These are phyloP conservation scores for Aspergillus fischeri DNA, from an alignment of 2,329 filamentous ascomycete species.

Conservation along the genomic window DNA sequence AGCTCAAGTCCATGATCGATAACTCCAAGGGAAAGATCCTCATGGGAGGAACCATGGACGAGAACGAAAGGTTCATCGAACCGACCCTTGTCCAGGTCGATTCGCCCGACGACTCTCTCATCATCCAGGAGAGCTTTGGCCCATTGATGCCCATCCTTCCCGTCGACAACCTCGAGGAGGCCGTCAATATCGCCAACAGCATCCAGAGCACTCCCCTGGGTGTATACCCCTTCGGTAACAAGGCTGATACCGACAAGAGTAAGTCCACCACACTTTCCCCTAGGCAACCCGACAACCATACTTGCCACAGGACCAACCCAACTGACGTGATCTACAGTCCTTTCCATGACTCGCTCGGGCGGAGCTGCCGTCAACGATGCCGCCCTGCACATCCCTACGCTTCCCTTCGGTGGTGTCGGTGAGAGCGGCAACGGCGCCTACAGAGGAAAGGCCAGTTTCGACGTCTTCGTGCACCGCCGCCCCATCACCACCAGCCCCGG, in stretches of 20 bases:
- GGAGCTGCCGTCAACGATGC: conserved; percentile 57
- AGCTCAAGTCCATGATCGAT: conserved; percentile 90
- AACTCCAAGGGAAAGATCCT: conserved; percentile 77
- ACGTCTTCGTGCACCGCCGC: conserved; percentile 59
- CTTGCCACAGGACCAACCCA: background rate
- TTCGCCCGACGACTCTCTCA: conserved; percentile 68
- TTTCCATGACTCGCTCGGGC: conserved; percentile 61
- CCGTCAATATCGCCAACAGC: conserved; percentile 74
- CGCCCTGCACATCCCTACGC: conserved; percentile 67
- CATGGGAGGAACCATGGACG: conserved; percentile 78
- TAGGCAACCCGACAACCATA: background rate
- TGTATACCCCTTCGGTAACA: conserved; percentile 79
- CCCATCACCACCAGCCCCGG: conserved; percentile 55
- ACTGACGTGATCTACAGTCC: conserved; percentile 42
- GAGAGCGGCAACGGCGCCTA: conserved; percentile 73
- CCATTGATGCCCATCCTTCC: conserved; percentile 83
- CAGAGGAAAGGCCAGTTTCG: conserved; percentile 67
- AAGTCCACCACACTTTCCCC: conserved; percentile 23
- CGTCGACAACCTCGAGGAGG: conserved; percentile 75
- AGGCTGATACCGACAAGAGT: conserved; percentile 72
- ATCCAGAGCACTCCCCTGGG: conserved; percentile 80
- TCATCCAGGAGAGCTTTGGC: conserved; percentile 84
- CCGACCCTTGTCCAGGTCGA: conserved; percentile 87
- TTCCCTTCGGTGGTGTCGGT: conserved; percentile 81
- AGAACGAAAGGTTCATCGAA: conserved; percentile 76